Conservation (phyloP, 1,284 basidiomycete genomes). For the Cerrena zonata region DNA sequence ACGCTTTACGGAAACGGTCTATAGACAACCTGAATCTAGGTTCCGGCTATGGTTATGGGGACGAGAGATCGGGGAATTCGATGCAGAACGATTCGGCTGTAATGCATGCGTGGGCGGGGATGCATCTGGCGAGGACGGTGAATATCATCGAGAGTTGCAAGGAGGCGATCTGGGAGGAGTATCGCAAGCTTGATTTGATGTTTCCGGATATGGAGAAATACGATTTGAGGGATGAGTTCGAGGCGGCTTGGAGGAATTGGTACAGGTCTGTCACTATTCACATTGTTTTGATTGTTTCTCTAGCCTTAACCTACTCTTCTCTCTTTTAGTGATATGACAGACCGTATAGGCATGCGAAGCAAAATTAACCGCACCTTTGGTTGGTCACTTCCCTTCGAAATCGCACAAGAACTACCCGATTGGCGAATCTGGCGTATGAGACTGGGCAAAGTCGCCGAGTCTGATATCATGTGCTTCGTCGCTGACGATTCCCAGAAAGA, state of each 20-base stretch:
- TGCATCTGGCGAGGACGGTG: constrained; percentile 60
- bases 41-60: background rate
- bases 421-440: constrained; percentile 49
- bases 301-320: background rate
- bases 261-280: constrained; percentile 43
- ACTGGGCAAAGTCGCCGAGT: constrained; percentile 6
- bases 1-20: background rate
- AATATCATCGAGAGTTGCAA: constrained; percentile 55
- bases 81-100: constrained; percentile 3
- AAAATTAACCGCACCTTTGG: constrained; percentile 40
- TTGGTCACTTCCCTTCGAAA: constrained; percentile 46
- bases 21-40: background rate
- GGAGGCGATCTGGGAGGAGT: constrained; percentile 63
- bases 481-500: constrained; percentile 9
- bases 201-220: constrained; percentile 8
- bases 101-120: constrained; percentile 36
- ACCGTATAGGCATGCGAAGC: constrained; percentile 58
- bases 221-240: constrained; percentile 54
- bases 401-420: constrained; percentile 37
- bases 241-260: constrained; percentile 64
- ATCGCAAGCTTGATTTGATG: constrained; percentile 21
- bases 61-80: background rate
- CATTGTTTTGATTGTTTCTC: background rate
- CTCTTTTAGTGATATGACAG: constrained; percentile 59
- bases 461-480: constrained; percentile 8